A percentile compares a stretch with the other conserved stretches of the same genome.
phyloP scores from a whole-genome alignment of 768 basidiomycete species.

The Pisolithus albus region DNA sequence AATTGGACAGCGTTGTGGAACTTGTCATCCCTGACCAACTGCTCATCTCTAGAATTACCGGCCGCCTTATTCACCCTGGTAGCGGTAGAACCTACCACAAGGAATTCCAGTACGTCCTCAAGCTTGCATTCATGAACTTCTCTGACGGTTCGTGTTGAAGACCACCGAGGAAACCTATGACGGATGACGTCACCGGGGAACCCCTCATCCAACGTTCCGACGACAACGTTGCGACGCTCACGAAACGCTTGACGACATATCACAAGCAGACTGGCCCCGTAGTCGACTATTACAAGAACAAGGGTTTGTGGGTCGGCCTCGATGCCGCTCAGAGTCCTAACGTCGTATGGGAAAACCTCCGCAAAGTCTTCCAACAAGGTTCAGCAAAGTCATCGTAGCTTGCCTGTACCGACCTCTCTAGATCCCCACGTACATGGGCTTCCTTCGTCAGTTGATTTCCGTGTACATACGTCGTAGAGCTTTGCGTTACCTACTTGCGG shows the following conservation, averaged over 20 bases:
- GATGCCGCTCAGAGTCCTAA: constrained; percentile 92
- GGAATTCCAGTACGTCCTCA: constrained; percentile 75
- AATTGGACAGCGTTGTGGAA: constrained; percentile 88
- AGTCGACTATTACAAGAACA: constrained; percentile 89
- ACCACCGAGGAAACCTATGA: constrained; percentile 94
- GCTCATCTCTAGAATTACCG: constrained; percentile 96
- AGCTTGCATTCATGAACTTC: constrained; percentile 6
- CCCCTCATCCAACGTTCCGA: constrained; percentile 95
- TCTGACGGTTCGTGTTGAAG: constrained; percentile 34
- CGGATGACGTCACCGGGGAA: constrained; percentile 92
- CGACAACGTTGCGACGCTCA: constrained; percentile 93
- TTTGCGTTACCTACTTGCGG: constrained; percentile 6
- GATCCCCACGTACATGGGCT: background rate
- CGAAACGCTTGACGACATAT: constrained; percentile 83
- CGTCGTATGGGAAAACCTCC: constrained; percentile 84
- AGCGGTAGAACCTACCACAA: constrained; percentile 92
- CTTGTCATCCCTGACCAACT: constrained; percentile 90
- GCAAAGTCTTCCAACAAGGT: constrained; percentile 48
- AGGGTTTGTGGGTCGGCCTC: constrained; percentile 83
- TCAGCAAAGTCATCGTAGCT: constrained; percentile 10
- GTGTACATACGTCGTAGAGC: constrained; percentile 21
- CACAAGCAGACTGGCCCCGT: constrained; percentile 95
- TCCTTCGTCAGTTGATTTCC: constrained; percentile 12
- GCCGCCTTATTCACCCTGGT: constrained; percentile 84
- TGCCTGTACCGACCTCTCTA: background rate